A percentile compares a stretch with the other conserved stretches of the same genome.
Conservation (phyloP, 2,329 filamentous ascomycete species). For the Aspergillus cejpii region DNA sequence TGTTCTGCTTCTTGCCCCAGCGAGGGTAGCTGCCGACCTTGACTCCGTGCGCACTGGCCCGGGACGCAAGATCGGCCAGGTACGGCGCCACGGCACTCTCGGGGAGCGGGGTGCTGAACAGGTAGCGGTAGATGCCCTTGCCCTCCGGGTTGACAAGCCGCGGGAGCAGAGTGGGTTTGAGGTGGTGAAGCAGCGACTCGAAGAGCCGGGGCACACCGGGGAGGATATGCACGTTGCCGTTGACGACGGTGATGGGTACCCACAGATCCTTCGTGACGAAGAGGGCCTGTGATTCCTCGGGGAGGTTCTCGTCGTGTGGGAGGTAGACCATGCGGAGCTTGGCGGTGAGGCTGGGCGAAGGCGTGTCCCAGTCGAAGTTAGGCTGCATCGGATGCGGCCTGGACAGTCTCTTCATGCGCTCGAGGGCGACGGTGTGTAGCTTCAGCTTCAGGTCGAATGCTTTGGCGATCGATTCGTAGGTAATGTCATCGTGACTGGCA, state of each 20-base stretch:
- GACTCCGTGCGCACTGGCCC: conserved; percentile 67
- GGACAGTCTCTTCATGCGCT: conserved; percentile 75
- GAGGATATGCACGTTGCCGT: conserved; percentile 87
- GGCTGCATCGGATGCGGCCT: conserved; percentile 65
- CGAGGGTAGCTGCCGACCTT: conserved; percentile 95
- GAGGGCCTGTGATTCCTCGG: conserved; percentile 64
- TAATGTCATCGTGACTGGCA: conserved; percentile 88
- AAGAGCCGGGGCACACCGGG: conserved; percentile 86
- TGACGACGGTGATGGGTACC: conserved; percentile 84
- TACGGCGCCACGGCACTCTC: conserved; percentile 82
- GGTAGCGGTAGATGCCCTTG: conserved; percentile 68
- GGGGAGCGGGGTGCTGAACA: conserved; percentile 79
- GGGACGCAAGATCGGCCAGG: conserved; percentile 68
- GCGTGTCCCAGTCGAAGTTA: conserved; percentile 76
- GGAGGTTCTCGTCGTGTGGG: conserved; percentile 63
- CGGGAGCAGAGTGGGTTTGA: conserved; percentile 65
- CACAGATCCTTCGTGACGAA: conserved; percentile 77
- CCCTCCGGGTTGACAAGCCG: conserved; percentile 71
- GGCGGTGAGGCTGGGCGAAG: conserved; percentile 69
- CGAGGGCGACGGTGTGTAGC: conserved; percentile 68
- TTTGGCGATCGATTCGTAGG: conserved; percentile 87
- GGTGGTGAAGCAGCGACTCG: conserved; percentile 65
- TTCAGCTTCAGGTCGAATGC: conserved; percentile 72
- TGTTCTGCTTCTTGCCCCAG: conserved; percentile 82
- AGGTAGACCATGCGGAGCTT: conserved; percentile 87